Base-by-base conservation (phyloP, 441 rosid genomes). In the Aleurites moluccanus region DNA sequence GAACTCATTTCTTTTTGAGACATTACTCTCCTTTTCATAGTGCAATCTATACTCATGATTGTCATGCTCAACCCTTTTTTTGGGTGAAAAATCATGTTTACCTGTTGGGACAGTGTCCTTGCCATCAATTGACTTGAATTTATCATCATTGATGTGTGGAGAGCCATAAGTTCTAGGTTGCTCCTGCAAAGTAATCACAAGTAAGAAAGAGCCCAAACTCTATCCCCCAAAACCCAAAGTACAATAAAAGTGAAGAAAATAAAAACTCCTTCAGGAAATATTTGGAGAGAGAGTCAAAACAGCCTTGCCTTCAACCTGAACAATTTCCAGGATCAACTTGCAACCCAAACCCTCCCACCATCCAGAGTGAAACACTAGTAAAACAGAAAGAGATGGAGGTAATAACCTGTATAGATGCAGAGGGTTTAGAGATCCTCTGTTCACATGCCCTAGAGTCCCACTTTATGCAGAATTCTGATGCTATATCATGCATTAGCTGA, bases 401-500 rank as follows among this genome's bases (percentile, higher is more conserved):
- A 2, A 79, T 33, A 75, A 91, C 97, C 92, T 80, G 86, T 52
- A 76, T 72, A 27, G 84, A 78, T 47, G 78, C 77, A 69, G 83
- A 53, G 5, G 87, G 77, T 74, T 74, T 83, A 55, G 79, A 66
- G 75, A 86, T 82, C 79, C 80, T 87, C 74, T 82, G 89, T 78
- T 88, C 79, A 84, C 88, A 89, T 71, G 77, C 86, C 79, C 64
- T 83, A 44, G 90, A 81, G 64, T 94, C 93, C 98, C 97, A 94
- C 25, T 50, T 80, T 68, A 94, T 85, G 73, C 92, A 86, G 79
- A 85, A 91, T 75, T 94, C 98, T 14, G 83, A 63, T 60, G 94
- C 94, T 74, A 91, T 88, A 64, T 83, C 88, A 80, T 82, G 88
- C 97, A 94, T 78, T 57, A 94, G 78, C 82, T 82, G 81, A 49